Percentiles rank a stretch among this genome's conserved stretches.
Evolutionary conservation across 306 rosid genomes (phyloP).

Genomic region (Cicer chorassanicum): DNA sequence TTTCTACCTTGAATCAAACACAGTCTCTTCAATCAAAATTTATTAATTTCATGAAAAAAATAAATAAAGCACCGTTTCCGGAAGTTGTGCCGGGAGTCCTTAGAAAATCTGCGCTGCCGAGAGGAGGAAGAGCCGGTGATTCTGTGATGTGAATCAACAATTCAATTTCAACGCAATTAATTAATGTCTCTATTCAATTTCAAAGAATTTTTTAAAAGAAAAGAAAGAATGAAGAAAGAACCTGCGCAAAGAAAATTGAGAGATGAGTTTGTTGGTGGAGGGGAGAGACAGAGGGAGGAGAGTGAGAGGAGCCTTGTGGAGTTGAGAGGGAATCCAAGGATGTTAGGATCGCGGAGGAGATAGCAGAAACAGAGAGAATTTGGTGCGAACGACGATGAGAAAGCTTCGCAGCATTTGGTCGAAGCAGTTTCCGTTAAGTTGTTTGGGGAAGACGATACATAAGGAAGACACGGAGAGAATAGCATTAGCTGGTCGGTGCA

Average conservation of each 20-base stretch:
- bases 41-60: too few relatives aligned
- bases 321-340: conserved; percentile 75
- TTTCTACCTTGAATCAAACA: too few relatives aligned
- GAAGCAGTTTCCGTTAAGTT: conserved; percentile 59
- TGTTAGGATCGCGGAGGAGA: conserved; percentile 57
- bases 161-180: not conserved
- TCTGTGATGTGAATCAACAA: conserved; percentile 39
- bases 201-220: not conserved
- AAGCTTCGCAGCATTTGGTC: conserved; percentile 59
- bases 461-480: conserved; percentile 69
- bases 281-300: conserved; percentile 56
- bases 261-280: conserved; percentile 4
- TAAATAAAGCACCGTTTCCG: conserved; percentile 21
- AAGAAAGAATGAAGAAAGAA: conserved; percentile 8
- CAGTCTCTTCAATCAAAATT: too few relatives aligned
- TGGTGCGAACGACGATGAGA: conserved; percentile 41
- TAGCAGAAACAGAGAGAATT: conserved; percentile 63
- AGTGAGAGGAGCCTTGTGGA: conserved; percentile 61
- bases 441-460: conserved; percentile 70
- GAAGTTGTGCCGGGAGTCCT: conserved; percentile 35
- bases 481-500: conserved; percentile 58
- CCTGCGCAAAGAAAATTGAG: conserved; percentile 62
- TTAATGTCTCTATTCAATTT: not conserved
- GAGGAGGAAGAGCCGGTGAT: conserved; percentile 59
- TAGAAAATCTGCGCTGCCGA: conserved; percentile 44